phyloP scores from a whole-genome alignment of 2,329 filamentous ascomycete genomes.

The Beauveria scarabaeidicola region DNA sequence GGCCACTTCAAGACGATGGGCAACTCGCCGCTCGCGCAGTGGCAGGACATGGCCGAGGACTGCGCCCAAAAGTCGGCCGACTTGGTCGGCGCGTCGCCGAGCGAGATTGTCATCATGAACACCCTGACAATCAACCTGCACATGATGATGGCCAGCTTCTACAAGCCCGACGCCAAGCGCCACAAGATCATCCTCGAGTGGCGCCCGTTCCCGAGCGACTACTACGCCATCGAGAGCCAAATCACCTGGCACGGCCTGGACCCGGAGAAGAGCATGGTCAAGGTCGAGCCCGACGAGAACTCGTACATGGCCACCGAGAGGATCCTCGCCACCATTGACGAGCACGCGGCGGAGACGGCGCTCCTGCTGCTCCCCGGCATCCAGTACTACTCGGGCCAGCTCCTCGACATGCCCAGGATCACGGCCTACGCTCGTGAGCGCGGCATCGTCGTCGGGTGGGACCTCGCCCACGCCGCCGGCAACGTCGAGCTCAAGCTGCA shows the following conservation, averaged over 20 bases:
- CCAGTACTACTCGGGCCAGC: constrained; percentile 87
- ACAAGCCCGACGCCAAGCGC: constrained; percentile 52
- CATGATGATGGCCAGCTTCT: constrained; percentile 77
- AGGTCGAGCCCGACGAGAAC: constrained; percentile 56
- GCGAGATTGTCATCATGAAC: constrained; percentile 82
- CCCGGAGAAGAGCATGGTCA: constrained; percentile 60
- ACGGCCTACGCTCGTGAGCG: constrained; percentile 65
- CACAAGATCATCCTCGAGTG: constrained; percentile 85
- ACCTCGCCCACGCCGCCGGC: constrained; percentile 77
- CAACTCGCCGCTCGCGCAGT: constrained; percentile 60
- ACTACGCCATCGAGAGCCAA: constrained; percentile 81
- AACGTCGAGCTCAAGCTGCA: constrained; percentile 74
- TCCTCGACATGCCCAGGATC: constrained; percentile 74
- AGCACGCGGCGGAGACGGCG: constrained; percentile 63
- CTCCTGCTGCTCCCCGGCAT: constrained; percentile 77
- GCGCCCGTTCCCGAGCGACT: constrained; percentile 80
- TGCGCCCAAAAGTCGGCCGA: constrained; percentile 61
- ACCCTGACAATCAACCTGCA: constrained; percentile 77
- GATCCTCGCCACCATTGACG: constrained; percentile 65
- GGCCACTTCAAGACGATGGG: constrained; percentile 69
- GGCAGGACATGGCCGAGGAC: constrained; percentile 71
- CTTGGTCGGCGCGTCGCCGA: constrained; percentile 63
- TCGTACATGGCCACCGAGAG: constrained; percentile 60
- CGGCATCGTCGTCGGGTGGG: constrained; percentile 74
- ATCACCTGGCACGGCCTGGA: constrained; percentile 61